Evolutionary conservation across 1,139 yeast species (phyloP), one percentile per base, ranked within the genome.

Genomic region (Nakaseomyces bracarensis): DNA sequence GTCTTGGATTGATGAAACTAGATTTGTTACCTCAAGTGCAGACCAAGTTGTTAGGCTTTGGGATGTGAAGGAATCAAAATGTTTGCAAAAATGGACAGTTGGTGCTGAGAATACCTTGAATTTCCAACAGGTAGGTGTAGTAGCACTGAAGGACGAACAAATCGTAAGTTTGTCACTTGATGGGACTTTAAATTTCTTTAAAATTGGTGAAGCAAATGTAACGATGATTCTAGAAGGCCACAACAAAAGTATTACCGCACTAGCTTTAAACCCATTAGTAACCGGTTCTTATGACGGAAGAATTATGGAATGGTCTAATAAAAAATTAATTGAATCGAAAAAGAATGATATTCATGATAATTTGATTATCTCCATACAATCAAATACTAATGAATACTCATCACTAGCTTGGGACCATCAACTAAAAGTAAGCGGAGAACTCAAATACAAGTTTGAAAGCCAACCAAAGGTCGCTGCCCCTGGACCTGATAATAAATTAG

Each of bases 361-460:
- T 53, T 70, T 78, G 51, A 70, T 85, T 28, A 75, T 72, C 9
- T 38, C 79, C 67, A 27, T 56, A 59, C 19, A 50, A 48, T 33
- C 61, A 52, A 9, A 55, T 54, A 18, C 58, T 2, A 46, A 50
- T 1, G 49, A 77, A 10, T 34, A 35, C 33, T 65, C 73, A 43
- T 72, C 93, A 15, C 68, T 78, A 23, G 94, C 89, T 1, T 89
- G 97, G 97, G 98, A 91, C 61, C 95, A 86, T 57, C 74, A 75
- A n/a, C 55, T 87, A 40, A 75, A 74, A 54, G 54, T 67, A 3
- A 60, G 57, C 34, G 61, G 58, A 21, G 56, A 59, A 9, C 50
- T 53, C 2, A 45, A 54, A 2, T 55, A 55, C 10, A 50, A 58
- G 7, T 67, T 84, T 41, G 62, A 68, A 1, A 67, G 69, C 3